phyloP scores from a whole-genome alignment of 2,329 filamentous ascomycete genomes.

The Colletotrichum salicis region DNA sequence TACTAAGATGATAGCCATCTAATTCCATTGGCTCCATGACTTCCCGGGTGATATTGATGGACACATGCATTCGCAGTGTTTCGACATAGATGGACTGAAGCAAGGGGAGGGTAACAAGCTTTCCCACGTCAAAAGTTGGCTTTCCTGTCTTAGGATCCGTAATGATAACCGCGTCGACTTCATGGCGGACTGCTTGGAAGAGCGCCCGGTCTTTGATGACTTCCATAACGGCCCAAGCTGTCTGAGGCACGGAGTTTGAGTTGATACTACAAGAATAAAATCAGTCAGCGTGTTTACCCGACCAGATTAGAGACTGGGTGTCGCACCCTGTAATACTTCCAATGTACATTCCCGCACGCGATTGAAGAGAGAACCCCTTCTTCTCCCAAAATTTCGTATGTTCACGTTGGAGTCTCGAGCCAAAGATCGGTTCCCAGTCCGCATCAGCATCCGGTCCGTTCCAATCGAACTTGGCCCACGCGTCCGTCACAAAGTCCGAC shows the following conservation, averaged over 20 bases:
- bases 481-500: conserved; percentile 27
- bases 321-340: background rate
- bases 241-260: conserved; percentile 42
- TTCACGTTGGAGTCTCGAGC: conserved; percentile 39
- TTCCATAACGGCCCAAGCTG: conserved; percentile 43
- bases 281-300: background rate
- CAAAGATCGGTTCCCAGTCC: conserved; percentile 44
- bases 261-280: conserved; percentile 32
- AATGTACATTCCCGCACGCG: conserved; percentile 25
- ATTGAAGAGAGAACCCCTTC: conserved; percentile 30
- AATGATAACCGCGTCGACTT: conserved; percentile 30
- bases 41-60: conserved; percentile 40
- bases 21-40: conserved; percentile 33
- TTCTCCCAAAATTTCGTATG: conserved; percentile 37
- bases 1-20: conserved; percentile 34
- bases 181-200: conserved; percentile 37
- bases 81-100: conserved; percentile 43
- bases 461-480: conserved; percentile 36
- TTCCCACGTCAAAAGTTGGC: conserved; percentile 33
- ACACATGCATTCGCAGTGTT: conserved; percentile 39
- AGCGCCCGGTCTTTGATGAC: conserved; percentile 40
- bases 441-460: conserved; percentile 31
- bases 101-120: conserved; percentile 38
- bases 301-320: too few relatives aligned
- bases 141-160: conserved; percentile 26